Percentiles rank a stretch among this genome's conserved stretches.
These are phyloP conservation scores for Neoscytalidium dimidiatum DNA, from an alignment of 2,329 filamentous ascomycete species.

Conservation along the genomic window DNA sequence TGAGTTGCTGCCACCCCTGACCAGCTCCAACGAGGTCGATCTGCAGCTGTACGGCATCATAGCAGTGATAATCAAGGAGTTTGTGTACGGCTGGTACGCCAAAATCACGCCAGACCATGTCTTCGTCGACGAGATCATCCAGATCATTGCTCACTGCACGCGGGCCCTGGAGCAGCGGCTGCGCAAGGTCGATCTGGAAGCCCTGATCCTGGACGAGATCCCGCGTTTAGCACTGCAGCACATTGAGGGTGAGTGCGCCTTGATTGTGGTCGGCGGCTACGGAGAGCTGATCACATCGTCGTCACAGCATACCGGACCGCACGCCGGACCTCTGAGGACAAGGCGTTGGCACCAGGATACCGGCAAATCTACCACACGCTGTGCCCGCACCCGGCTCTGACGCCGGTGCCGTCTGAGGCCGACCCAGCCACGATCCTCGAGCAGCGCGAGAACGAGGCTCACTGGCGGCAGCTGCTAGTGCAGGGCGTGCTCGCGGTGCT, in stretches of 20 bases:
- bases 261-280: constrained; percentile 28
- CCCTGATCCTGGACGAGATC: constrained; percentile 82
- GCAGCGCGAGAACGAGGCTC: constrained; percentile 75
- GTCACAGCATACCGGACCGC: constrained; percentile 71
- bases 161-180: constrained; percentile 83
- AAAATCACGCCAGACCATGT: constrained; percentile 88
- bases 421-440: constrained; percentile 54
- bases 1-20: constrained; percentile 83
- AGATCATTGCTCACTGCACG: constrained; percentile 90
- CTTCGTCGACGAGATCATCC: constrained; percentile 85
- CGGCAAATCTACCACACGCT: constrained; percentile 80
- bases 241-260: constrained; percentile 64
- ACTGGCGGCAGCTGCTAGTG: constrained; percentile 86
- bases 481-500: constrained; percentile 79
- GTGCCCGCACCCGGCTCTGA: constrained; percentile 77
- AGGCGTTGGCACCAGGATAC: constrained; percentile 62
- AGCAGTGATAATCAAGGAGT: constrained; percentile 85
- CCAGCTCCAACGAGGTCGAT: constrained; percentile 92
- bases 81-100: constrained; percentile 88
- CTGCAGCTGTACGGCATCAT: constrained; percentile 90
- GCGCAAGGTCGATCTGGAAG: constrained; percentile 78
- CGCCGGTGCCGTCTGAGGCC: constrained; percentile 67
- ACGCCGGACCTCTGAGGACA: constrained; percentile 57
- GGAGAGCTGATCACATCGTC: constrained; percentile 9
- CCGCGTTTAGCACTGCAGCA: constrained; percentile 80